phyloP scores from a whole-genome alignment of 208 protist species.

The Novymonas esmeraldas region DNA sequence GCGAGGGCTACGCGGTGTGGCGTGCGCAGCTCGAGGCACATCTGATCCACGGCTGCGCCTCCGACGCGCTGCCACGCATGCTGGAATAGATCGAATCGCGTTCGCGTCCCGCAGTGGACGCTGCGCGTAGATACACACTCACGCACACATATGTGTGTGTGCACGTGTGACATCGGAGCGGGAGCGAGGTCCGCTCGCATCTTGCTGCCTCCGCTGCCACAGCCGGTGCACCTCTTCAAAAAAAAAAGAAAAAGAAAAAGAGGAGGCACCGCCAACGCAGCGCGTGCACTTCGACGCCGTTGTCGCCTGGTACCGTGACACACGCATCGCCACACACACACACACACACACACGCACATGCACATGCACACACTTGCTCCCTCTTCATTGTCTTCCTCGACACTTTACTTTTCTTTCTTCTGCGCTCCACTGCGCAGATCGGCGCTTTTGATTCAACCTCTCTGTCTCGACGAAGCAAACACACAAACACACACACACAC shows the following conservation, averaged over 20 bases:
- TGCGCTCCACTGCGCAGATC: background rate
- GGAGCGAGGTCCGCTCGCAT: too few relatives aligned
- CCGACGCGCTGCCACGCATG: too few relatives aligned
- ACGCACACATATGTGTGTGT: background rate
- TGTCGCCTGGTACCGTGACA: background rate
- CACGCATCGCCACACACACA: background rate
- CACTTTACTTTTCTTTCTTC: background rate
- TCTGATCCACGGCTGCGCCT: background rate
- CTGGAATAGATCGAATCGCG: too few relatives aligned
- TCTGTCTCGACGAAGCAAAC: too few relatives aligned
- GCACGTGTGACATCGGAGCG: background rate
- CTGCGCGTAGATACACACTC: too few relatives aligned
- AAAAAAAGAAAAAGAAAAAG: too few relatives aligned
- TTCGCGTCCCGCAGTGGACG: too few relatives aligned
- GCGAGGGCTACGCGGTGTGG: conserved; percentile 8
- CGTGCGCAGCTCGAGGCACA: conserved; percentile 7
- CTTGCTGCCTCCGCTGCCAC: too few relatives aligned
- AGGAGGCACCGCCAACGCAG: too few relatives aligned
- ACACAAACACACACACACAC: background rate
- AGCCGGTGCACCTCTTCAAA: too few relatives aligned
- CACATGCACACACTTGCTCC: background rate
- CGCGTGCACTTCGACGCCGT: too few relatives aligned
- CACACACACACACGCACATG: background rate
- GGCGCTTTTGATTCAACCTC: too few relatives aligned
- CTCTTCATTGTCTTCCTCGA: background rate